Base-by-base conservation (phyloP, 129 eudicot species). In the Chrysanthemum makinoi region DNA sequence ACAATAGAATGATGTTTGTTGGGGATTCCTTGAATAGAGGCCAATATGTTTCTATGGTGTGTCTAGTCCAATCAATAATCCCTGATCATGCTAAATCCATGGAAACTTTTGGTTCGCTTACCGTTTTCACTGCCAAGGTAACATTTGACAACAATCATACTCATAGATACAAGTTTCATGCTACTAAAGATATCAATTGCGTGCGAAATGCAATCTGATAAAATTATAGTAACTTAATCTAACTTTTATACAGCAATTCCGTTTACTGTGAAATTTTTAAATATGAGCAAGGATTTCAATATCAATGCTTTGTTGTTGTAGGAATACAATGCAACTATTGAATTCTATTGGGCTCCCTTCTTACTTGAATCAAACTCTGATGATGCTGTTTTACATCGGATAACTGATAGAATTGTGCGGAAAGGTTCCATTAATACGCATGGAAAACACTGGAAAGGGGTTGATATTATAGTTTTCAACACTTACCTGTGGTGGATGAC, bases 401-500 rank as follows among this genome's bases (percentile, higher is more conserved):
- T 90, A 63, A 69, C 96, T 11, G 96, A 89, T 59, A 82, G 99
- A 72, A 52, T 89, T 13, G 96, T 94, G 3, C 77, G 97, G 3
- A 94, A 83, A 86, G 99, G 93, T 12, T 94, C 99, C 6, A 90
- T 94, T 3, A 86, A 79, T 62, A 94, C 63, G 79, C 99, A 94
- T 69, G 97, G 99, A 10, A 85, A 76, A 43, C 74, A 83, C 24
- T 89, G 99, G 97, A 80, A 89, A 84, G 97, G 96, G 66, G 99
- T 72, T 14, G 97, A 94, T 74, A 86, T 94, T 10, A 66, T 94
- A 61, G 96, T 94, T 35, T 94, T 94, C 84, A 94, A 94, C 59
- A 94, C 97, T 24, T 94, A 89, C 66, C 83, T 94, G 17, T 94
- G 99, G 99, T 94, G 99, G 99, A 94, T 94, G 96, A 89, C 97